Conservation (phyloP, 2,329 filamentous ascomycete species). For the Decorospora gaudefroyi region DNA sequence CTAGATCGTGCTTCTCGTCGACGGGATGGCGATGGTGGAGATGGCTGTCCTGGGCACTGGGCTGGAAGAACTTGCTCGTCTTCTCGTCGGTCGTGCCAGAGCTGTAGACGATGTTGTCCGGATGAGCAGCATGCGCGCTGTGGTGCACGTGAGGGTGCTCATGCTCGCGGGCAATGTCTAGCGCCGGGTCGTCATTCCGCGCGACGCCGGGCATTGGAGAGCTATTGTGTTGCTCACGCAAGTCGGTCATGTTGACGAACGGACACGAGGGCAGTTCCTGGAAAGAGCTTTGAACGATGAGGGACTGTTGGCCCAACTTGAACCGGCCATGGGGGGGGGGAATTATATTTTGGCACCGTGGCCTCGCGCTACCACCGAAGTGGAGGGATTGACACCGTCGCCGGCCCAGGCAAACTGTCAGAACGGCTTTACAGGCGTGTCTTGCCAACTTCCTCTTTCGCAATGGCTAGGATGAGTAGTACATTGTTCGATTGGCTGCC, state of each 20-base stretch:
- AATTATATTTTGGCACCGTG: conserved; percentile 43
- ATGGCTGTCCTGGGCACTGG: conserved; percentile 49
- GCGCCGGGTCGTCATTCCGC: conserved; percentile 45
- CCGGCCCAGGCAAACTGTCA: conserved; percentile 35
- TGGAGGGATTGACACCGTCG: conserved; percentile 32
- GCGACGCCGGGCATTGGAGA: conserved; percentile 42
- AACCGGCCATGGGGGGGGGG: conserved; percentile 25
- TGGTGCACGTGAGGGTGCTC: conserved; percentile 49
- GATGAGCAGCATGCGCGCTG: conserved; percentile 36
- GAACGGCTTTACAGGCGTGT: conserved; percentile 21
- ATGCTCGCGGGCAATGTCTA: conserved; percentile 47
- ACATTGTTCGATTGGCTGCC: conserved; percentile 34
- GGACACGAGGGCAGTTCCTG: conserved; percentile 40
- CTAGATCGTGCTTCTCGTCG: conserved; percentile 37
- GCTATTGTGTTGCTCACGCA: conserved; percentile 39
- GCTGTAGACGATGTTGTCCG: conserved; percentile 43
- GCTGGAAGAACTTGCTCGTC: conserved; percentile 37
- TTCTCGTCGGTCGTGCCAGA: conserved; percentile 45
- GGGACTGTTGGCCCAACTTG: conserved; percentile 30
- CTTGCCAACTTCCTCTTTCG: conserved; percentile 47
- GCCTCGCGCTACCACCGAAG: conserved; percentile 35
- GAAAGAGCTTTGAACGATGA: conserved; percentile 27
- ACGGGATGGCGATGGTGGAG: conserved; percentile 41
- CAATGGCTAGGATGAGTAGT: conserved; percentile 25
- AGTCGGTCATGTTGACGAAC: conserved; percentile 40